phyloP scores from a whole-genome alignment of 176 grass and related monocot genomes.

The Raddia distichophylla region DNA sequence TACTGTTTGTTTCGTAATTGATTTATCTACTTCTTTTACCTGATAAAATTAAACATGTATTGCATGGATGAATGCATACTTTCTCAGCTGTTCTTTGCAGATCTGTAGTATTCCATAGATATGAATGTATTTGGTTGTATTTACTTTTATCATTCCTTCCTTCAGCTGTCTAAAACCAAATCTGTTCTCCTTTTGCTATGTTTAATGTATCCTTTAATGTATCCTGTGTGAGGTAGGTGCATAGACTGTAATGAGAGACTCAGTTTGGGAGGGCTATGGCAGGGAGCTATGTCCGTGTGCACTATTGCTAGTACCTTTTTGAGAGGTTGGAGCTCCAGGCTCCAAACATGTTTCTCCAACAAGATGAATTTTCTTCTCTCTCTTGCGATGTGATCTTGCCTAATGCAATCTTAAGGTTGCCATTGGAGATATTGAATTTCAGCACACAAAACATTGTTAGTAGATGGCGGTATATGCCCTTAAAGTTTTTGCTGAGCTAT shows the following conservation, averaged over 20 bases:
- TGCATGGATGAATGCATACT: neutral
- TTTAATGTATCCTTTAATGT: too few species aligned
- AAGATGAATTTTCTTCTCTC: neutral
- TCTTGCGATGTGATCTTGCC: neutral
- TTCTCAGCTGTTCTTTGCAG: neutral
- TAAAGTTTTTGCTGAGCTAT: neutral
- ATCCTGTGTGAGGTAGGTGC: neutral
- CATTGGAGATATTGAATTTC: neutral
- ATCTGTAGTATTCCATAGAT: neutral
- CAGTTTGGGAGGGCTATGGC: neutral
- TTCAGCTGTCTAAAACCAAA: neutral
- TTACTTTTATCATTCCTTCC: neutral
- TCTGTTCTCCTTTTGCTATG: neutral
- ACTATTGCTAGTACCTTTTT: constrained; percentile 2
- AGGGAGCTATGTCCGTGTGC: neutral
- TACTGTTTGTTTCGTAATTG: constrained; percentile 11
- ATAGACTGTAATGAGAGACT: neutral
- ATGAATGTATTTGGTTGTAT: neutral
- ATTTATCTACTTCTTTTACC: neutral
- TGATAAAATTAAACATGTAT: neutral
- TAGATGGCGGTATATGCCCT: neutral
- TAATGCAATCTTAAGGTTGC: neutral
- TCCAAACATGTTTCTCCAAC: constrained; percentile 9
- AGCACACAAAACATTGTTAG: neutral
- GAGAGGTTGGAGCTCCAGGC: neutral